Evolutionary conservation across 208 protist species (phyloP), one percentile per base, ranked within the genome.

Genomic region (Wallacemonas sp.): DNA sequence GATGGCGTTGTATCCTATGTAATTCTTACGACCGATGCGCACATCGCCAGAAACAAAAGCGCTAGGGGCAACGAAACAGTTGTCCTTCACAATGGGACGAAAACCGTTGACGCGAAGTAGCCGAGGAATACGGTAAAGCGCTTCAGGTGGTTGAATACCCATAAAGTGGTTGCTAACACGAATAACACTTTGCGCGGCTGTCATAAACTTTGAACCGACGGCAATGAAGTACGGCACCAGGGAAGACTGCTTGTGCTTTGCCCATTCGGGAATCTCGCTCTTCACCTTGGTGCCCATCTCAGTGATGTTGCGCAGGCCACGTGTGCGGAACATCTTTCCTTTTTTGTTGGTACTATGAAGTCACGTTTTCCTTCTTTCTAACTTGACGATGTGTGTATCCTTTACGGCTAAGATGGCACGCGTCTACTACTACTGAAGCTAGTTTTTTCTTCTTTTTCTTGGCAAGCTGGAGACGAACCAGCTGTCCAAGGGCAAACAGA

Each of bases 1-100:
- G 66, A 92, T 89, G 22, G 85, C 83, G 66, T 96, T 93, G 67
- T 96, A 96, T 2, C 90, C 90, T 62, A 96, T 93, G 71, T 93
- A 93, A 53, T 93, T 93, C 66, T 96, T 96, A 19, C 90, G 69
- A 1, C 87, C 90, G 36, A 96, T 71, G 45, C 86, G 84, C 19
- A 96, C 90, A 63, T 96, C 87, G 32, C 90, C 90, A 1, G 83
- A 84, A 0, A 96, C 61, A 38, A 96, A 60, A 0, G 90, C 90
- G 60, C 85, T 92, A 24, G 90, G 90, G 2, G 90, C 90, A 62
- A 96, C 87, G 63, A 96, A 92, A 22, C 87, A 89, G 71, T 96
- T 96, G 68, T 96, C 90, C 78, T 83, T 89, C 15, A 96, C 85
- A 10, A 78, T 81, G 17, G 90, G 87, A 21, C 87, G 73, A 26